Percentiles rank a stretch among this genome's conserved stretches.
These are phyloP conservation scores for Simplicillium sp. DNA, from an alignment of 2,329 filamentous ascomycete species.

Conservation along the genomic window DNA sequence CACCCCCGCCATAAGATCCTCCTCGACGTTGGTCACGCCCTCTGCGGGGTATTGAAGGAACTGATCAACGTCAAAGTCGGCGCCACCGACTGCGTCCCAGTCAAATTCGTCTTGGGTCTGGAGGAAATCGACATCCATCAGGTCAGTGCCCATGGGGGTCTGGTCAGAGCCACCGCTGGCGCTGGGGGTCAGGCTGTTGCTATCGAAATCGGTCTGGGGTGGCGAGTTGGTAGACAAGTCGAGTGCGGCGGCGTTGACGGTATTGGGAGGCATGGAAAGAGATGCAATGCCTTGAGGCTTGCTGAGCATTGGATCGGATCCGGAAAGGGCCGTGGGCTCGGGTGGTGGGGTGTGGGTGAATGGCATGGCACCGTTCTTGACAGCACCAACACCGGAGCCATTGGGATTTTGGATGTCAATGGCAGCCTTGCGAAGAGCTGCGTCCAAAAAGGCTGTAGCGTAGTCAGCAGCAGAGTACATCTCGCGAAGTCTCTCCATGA, in stretches of 20 bases:
- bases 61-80: constrained; percentile 48
- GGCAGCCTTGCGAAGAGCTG: constrained; percentile 77
- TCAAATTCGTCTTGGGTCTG: constrained; percentile 40
- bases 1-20: constrained; percentile 21
- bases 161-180: constrained; percentile 34
- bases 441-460: constrained; percentile 89
- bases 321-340: constrained; percentile 23
- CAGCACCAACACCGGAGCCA: constrained; percentile 20
- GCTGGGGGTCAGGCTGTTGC: constrained; percentile 32
- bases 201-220: constrained; percentile 33
- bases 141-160: constrained; percentile 21
- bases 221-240: constrained; percentile 28
- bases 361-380: constrained; percentile 24
- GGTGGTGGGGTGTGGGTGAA: constrained; percentile 42
- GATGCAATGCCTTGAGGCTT: constrained; percentile 17
- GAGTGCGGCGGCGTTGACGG: constrained; percentile 24
- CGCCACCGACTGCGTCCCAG: constrained; percentile 41
- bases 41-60: constrained; percentile 50
- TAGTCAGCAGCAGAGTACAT: constrained; percentile 93
- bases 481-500: constrained; percentile 78
- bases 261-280: constrained; percentile 21
- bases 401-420: constrained; percentile 51
- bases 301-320: constrained; percentile 26
- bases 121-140: constrained; percentile 36
- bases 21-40: constrained; percentile 29